Evolutionary conservation across 768 basidiomycete genomes (phyloP), one percentile per base, ranked within the genome.

Genomic region (Tylopilus felleus): DNA sequence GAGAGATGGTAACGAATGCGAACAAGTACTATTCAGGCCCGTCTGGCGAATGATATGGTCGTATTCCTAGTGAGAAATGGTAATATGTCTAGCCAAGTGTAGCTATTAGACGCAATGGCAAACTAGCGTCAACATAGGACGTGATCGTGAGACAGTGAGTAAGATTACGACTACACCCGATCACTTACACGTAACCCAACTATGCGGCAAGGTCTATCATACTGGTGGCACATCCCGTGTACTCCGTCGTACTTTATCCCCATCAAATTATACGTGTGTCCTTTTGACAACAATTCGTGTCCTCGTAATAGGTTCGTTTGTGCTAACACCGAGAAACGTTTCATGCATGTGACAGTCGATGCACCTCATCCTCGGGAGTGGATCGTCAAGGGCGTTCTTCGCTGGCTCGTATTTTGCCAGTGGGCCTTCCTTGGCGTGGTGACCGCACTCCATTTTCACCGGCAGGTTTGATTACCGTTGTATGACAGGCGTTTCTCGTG

Each of bases 331-430:
- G 14, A 7, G n/a, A n/a, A n/a, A n/a, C n/a, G n/a, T n/a, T n/a
- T n/a, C n/a, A n/a, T n/a, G n/a, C 8, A 29, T 29, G 5, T 12
- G n/a, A 22, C 23, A 64, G 62, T 63, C 27, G 41, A 64, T 19
- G 61, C 56, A 13, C 56, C 62, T 27, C 61, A 57, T 21, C 49
- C 56, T 38, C 57, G 47, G 45, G 61, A 64, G 22, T 38, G 59
- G 51, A 33, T 63, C 35, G 38, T 57, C 25, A 57, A 56, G 46
- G 36, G 47, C 22, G 27, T 51, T n/a, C 17, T 62, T 29, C 31
- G 35, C 28, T 56, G 53, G 51, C 33, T 60, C 36, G 8, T 39
- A 4, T 38, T 57, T 31, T 60, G 40, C 41, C 49, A 51, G 17
- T 51, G 55, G 58, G 33, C 41, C n/a, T 46, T 57, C 25, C 38